Evolutionary conservation across 2,329 filamentous ascomycete genomes (phyloP), one percentile per base, ranked within the genome.

Genomic region (Cordyceps tenuipes): DNA sequence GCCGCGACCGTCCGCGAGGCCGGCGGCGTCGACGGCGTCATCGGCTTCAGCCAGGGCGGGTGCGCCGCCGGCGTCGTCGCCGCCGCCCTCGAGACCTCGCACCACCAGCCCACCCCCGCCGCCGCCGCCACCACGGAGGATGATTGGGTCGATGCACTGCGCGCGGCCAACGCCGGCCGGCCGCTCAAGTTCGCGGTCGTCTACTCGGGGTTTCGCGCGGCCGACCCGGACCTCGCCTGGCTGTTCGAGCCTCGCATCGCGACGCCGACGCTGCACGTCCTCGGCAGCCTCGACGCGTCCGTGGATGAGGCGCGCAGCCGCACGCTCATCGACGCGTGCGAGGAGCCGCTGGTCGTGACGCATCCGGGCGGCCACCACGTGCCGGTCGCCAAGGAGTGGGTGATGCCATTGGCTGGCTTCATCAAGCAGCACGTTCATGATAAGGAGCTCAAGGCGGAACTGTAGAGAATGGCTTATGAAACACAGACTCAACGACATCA

Each of bases 281-380:
- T 96, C 29, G 93, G 93, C 1, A 87, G 85, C 58, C 76, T 96
- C 66, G 93, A 97, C 75, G 90, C 88, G 3, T 90, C 97, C 0
- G 92, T 97, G 0, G 89, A 91, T 36, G 92, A 97, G 76, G 73
- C 74, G 57, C 78, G 90, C 68, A 90, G 84, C 70, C 77, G 82
- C 67, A 81, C 77, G 23, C 73, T 97, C 61, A 79, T 89, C 3
- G 85, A 91, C 26, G 79, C 76, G 61, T 91, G 82, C 71, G 80
- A 71, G 63, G 79, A 78, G 64, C 76, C 79, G 0, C 50, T 78
- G 68, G 77, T 83, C 64, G 69, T 84, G 66, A 82, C 88, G 66
- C 91, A 96, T 73, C 92, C 93, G 1, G 93, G 93, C 8, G 92
- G 92, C 0, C 93, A 97, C 72, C 91, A 96, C 68, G 82, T 97